Conservation (phyloP, 225 moss, liverwort and hornwort genomes). For the Antitrichia curtipendula region DNA sequence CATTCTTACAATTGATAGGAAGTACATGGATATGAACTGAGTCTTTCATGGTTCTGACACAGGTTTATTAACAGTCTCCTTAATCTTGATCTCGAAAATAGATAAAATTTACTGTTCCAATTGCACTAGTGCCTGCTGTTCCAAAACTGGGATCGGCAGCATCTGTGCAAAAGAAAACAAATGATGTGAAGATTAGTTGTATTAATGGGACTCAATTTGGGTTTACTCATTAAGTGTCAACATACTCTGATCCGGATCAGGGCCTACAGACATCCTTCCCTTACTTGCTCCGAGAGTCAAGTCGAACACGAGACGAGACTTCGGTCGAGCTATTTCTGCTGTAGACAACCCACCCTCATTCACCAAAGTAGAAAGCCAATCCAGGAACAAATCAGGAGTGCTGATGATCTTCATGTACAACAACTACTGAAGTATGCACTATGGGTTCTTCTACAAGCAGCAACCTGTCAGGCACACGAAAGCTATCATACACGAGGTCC, state of each 20-base stretch:
- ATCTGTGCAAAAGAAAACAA: not conserved
- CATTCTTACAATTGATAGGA: not conserved
- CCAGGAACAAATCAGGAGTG: too few relatives aligned
- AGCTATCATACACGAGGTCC: not conserved
- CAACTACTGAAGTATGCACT: not conserved
- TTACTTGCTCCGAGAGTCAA: not conserved
- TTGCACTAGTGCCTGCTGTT: conserved; percentile 12
- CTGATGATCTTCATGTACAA: too few relatives aligned
- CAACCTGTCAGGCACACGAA: not conserved
- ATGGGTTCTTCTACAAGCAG: not conserved
- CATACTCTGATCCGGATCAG: not conserved
- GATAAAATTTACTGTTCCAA: not conserved
- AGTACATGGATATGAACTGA: not conserved
- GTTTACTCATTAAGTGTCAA: not conserved
- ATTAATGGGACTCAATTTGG: not conserved
- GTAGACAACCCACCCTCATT: too few relatives aligned
- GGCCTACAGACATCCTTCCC: not conserved
- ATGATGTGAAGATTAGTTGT: not conserved
- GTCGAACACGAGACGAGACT: not conserved
- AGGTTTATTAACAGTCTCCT: not conserved
- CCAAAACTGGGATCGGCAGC: not conserved
- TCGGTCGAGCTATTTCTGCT: not conserved
- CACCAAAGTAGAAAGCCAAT: too few relatives aligned
- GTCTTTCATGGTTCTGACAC: not conserved
- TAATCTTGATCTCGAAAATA: not conserved